Conservation (phyloP, 1,284 basidiomycete genomes). For the Ceratobasidium papillatum region DNA sequence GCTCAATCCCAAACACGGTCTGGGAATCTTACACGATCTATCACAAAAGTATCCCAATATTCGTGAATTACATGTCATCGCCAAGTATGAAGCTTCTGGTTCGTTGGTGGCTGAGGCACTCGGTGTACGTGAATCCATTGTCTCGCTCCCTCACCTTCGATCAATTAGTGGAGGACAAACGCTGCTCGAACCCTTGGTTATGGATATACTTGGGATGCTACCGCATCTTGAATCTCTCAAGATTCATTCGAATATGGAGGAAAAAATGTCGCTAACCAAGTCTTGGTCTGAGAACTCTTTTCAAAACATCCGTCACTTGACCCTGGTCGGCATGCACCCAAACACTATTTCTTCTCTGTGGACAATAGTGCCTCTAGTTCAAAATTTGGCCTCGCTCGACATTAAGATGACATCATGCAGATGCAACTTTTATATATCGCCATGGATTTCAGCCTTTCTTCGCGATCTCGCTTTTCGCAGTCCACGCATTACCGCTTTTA, state of each 20-base stretch:
- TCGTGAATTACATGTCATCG: background rate
- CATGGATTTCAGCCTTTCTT: background rate
- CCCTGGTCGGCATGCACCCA: background rate
- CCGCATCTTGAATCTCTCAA: constrained; percentile 7
- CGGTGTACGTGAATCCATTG: background rate
- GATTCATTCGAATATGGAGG: background rate
- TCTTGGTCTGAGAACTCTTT: background rate
- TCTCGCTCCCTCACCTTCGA: background rate
- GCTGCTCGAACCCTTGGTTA: background rate
- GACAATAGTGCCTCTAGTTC: background rate
- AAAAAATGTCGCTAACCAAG: background rate
- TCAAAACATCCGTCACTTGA: background rate
- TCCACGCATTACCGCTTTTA: background rate
- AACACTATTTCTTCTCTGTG: background rate
- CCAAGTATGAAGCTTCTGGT: too few relatives aligned
- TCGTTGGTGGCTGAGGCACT: too few relatives aligned
- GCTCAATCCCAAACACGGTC: background rate
- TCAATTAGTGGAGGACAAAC: background rate
- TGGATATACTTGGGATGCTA: constrained; percentile 3
- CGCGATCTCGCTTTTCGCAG: background rate
- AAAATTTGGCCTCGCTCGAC: background rate
- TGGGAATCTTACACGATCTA: background rate
- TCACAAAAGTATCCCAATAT: constrained; percentile 5
- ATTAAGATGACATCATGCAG: background rate
- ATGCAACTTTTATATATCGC: background rate